Evolutionary conservation across 2,329 filamentous ascomycete genomes (phyloP).

Genomic region (Penicillium sp.): DNA sequence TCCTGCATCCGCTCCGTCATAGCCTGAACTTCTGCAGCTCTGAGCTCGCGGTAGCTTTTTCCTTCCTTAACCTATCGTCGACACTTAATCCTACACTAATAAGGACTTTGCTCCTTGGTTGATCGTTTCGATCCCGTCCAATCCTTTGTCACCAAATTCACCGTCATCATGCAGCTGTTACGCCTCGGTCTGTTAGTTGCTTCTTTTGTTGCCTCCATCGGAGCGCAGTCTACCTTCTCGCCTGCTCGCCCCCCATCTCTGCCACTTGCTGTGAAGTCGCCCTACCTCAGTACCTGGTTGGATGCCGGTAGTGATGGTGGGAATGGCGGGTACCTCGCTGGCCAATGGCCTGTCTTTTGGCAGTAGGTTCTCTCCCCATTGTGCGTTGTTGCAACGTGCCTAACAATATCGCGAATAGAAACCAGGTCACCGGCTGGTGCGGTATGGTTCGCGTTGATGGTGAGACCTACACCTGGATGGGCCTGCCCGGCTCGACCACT

Average conservation of each 20-base stretch:
- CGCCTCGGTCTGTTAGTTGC: slow-evolving; percentile 29
- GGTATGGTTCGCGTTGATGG: slow-evolving; percentile 73
- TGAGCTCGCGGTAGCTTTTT: slow-evolving; percentile 6
- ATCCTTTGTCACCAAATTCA: slow-evolving; percentile 11
- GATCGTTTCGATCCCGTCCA: slow-evolving; percentile 22
- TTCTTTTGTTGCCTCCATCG: slow-evolving; percentile 27
- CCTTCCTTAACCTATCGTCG: slow-evolving; percentile 14
- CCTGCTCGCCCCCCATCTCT: slow-evolving; percentile 70
- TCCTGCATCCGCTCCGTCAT: slow-evolving; percentile 13
- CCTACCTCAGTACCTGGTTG: slow-evolving; percentile 75
- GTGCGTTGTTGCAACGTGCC: slow-evolving; percentile 10
- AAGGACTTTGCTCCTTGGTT: slow-evolving; percentile 25
- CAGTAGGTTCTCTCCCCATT: slow-evolving; percentile 53
- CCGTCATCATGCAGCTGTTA: slow-evolving; percentile 35
- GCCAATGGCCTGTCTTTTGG: slow-evolving; percentile 72
- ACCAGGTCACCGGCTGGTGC: slow-evolving; percentile 66
- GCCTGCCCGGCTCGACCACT: slow-evolving; percentile 53
- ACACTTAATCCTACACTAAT: slow-evolving; percentile 18
- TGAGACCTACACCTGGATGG: slow-evolving; percentile 69
- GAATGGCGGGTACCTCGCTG: slow-evolving; percentile 69
- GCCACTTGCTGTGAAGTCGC: slow-evolving; percentile 74
- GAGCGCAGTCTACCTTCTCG: slow-evolving; percentile 59
- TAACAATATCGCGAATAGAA: slow-evolving; percentile 42
- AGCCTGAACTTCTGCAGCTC: slow-evolving; percentile 6
- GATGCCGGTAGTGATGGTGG: slow-evolving; percentile 64